Percentiles rank a stretch among this genome's conserved stretches.
These are phyloP conservation scores for Oehlia diaphana DNA, from an alignment of 192 early-diverging fungal species.

Conservation along the genomic window DNA sequence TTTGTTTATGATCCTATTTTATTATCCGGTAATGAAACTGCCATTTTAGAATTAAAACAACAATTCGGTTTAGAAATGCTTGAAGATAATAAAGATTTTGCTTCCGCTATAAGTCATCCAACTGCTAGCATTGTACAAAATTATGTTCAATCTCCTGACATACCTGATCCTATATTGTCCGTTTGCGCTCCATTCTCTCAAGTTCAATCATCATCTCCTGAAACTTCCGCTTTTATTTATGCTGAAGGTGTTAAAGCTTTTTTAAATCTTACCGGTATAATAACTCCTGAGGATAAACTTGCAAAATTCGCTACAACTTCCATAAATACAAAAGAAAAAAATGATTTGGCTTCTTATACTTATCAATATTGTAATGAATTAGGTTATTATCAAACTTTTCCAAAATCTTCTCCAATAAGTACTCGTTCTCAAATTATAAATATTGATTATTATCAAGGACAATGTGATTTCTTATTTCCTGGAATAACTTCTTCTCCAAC, in stretches of 20 bases:
- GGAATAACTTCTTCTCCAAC: slow-evolving; percentile 5
- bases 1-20: slow-evolving; percentile 14
- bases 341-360: slow-evolving; percentile 6
- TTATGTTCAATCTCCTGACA: slow-evolving; percentile 1
- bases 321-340: background rate
- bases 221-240: background rate
- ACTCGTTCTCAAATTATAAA: slow-evolving; percentile 12
- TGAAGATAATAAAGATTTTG: slow-evolving; percentile 23
- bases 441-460: slow-evolving; percentile 10
- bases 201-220: background rate
- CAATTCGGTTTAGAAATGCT: slow-evolving; percentile 14
- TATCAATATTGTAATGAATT: slow-evolving; percentile 25
- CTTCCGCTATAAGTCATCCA: slow-evolving; percentile 19
- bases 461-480: slow-evolving; percentile 27
- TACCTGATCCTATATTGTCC: background rate
- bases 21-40: background rate
- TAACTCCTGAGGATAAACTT: background rate
- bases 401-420: background rate
- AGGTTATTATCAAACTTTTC: slow-evolving; percentile 24
- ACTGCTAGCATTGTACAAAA: slow-evolving; percentile 1
- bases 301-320: background rate
- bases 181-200: background rate
- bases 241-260: background rate
- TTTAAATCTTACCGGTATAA: background rate
- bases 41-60: background rate